phyloP scores from a whole-genome alignment of 768 basidiomycete species.

The Serendipita sp. region DNA sequence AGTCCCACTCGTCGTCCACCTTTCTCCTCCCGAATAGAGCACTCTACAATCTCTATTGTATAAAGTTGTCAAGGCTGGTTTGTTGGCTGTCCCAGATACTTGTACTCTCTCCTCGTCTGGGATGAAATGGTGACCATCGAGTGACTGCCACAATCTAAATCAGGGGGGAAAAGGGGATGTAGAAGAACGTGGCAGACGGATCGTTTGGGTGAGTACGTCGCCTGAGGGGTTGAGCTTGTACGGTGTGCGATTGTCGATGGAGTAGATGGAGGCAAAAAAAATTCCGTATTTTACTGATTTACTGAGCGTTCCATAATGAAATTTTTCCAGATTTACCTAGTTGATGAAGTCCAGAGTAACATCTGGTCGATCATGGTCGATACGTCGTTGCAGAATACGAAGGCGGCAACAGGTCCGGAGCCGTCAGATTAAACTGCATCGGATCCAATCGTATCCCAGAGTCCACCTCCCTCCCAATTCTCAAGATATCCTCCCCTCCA shows the following conservation, averaged over 20 bases:
- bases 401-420: too few relatives aligned
- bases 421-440: too few relatives aligned
- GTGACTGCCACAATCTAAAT: not conserved
- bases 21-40: not conserved
- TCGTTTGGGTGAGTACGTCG: not conserved
- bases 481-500: too few relatives aligned
- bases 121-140: not conserved
- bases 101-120: not conserved
- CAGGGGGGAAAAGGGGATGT: not conserved
- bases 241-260: not conserved
- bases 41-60: not conserved
- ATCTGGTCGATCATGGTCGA: too few relatives aligned
- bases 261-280: not conserved
- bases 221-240: not conserved
- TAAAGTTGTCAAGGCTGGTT: not conserved
- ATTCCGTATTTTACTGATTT: not conserved
- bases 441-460: too few relatives aligned
- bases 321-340: too few relatives aligned
- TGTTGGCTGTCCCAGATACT: not conserved
- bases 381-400: too few relatives aligned
- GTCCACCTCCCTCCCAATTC: too few relatives aligned
- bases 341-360: too few relatives aligned
- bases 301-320: not conserved
- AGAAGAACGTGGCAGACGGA: not conserved
- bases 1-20: too few relatives aligned